These are phyloP conservation scores for Cryptosporidium andersoni DNA, from an alignment of 169 alveolate genomes.

Conservation along the genomic window DNA sequence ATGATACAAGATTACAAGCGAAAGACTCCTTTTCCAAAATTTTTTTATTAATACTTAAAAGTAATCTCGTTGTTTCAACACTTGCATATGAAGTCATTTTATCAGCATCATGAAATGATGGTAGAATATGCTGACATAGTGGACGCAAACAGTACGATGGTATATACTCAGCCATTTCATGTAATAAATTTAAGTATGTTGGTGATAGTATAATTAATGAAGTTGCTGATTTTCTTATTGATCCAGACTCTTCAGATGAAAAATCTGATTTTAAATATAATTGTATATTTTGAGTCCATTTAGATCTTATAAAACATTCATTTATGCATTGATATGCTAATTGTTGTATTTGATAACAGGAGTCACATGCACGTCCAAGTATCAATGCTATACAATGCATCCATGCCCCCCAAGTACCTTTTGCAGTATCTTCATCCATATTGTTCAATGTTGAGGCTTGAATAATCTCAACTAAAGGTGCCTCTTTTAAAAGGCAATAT, in stretches of 20 bases:
- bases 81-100: slow-evolving; percentile 46
- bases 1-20: slow-evolving; percentile 44
- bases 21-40: slow-evolving; percentile 50
- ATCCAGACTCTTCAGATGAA: too few relatives aligned
- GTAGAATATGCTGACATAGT: slow-evolving; percentile 59
- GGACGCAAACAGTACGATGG: slow-evolving; percentile 67
- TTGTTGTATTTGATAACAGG: slow-evolving; percentile 36
- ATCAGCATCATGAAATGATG: slow-evolving; percentile 65
- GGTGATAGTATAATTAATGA: slow-evolving; percentile 40
- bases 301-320: slow-evolving; percentile 60
- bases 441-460: background rate
- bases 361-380: slow-evolving; percentile 60
- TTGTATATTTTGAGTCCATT: slow-evolving; percentile 35
- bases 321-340: slow-evolving; percentile 60
- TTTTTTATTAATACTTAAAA: slow-evolving; percentile 32
- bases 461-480: slow-evolving; percentile 57
- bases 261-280: too few relatives aligned
- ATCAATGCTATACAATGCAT: slow-evolving; percentile 62
- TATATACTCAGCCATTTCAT: slow-evolving; percentile 21
- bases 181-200: slow-evolving; percentile 18
- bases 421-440: slow-evolving; percentile 15
- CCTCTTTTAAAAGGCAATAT: slow-evolving; percentile 44
- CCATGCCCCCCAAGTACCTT: slow-evolving; percentile 67
- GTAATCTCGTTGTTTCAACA: slow-evolving; percentile 46
- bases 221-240: too few relatives aligned